A percentile compares a stretch with the other conserved stretches of the same genome.
phyloP scores from a whole-genome alignment of 495 filamentous ascomycete genomes.

The Xylaria flabelliformis region DNA sequence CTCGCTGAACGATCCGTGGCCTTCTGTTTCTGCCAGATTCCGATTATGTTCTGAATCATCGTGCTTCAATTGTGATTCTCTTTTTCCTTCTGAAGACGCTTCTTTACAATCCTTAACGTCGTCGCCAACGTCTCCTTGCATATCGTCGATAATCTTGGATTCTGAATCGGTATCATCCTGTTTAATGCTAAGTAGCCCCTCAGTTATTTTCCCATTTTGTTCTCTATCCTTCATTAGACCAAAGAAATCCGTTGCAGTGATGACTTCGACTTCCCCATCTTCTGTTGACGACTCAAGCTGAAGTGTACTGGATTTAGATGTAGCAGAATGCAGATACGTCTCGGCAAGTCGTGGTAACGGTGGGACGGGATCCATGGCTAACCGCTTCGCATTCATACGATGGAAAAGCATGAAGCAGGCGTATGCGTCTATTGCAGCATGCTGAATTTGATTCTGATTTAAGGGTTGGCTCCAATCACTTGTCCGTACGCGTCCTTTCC shows the following conservation, averaged over 20 bases:
- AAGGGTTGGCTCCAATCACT: constrained; percentile 69
- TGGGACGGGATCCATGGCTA: constrained; percentile 62
- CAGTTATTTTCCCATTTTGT: neutral
- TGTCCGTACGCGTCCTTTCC: constrained; percentile 65
- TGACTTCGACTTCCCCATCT: neutral
- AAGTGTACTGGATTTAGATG: neutral
- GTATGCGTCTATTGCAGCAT: constrained; percentile 76
- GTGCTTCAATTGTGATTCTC: neutral
- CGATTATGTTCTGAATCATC: too few relatives aligned
- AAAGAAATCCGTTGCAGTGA: constrained; percentile 22
- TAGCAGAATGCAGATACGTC: constrained; percentile 41
- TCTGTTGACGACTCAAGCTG: constrained; percentile 23
- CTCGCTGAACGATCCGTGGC: too few relatives aligned
- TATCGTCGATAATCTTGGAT: neutral
- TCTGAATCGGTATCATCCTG: neutral
- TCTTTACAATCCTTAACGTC: neutral
- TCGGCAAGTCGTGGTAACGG: constrained; percentile 67
- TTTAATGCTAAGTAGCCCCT: neutral
- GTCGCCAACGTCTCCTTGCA: neutral
- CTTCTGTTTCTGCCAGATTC: too few relatives aligned
- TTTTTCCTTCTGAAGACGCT: neutral
- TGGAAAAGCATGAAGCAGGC: constrained; percentile 69
- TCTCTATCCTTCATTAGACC: neutral
- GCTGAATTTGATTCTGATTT: constrained; percentile 59
- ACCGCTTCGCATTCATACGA: constrained; percentile 64